Evolutionary conservation across 345 rosid genomes (phyloP).

Genomic region (Carallia pectinifolia): DNA sequence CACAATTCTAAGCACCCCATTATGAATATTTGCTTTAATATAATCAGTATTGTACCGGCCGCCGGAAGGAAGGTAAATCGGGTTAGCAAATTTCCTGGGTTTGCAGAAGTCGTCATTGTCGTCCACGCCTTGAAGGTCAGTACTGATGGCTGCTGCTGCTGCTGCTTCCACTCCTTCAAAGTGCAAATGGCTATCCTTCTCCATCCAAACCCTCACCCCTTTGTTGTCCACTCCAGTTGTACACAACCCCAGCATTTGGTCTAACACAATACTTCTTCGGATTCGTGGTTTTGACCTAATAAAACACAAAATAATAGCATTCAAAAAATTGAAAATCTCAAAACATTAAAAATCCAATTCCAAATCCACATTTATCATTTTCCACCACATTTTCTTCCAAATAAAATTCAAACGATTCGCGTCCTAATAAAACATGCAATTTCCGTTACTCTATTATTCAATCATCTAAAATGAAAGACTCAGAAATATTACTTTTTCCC

Average conservation of each 20-base stretch:
- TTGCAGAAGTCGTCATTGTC: too few species aligned
- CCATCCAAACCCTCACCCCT: too few species aligned
- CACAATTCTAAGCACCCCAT: too few species aligned
- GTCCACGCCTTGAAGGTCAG: too few species aligned
- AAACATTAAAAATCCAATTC: not conserved
- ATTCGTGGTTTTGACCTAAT: constrained; percentile 84
- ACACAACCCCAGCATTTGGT: constrained; percentile 71
- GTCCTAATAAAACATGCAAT: not conserved
- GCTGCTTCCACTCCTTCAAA: too few species aligned
- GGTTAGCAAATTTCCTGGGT: too few species aligned
- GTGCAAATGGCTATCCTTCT: too few species aligned
- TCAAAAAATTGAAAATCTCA: not conserved
- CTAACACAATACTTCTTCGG: constrained; percentile 85
- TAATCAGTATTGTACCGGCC: too few species aligned
- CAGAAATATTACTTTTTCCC: not conserved
- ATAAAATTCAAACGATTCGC: constrained; percentile 9
- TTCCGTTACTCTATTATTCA: not conserved
- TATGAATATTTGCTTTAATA: too few species aligned
- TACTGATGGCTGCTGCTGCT: too few species aligned
- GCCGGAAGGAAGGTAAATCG: too few species aligned
- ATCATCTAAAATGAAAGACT: not conserved
- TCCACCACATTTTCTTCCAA: not conserved
- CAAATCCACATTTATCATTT: not conserved
- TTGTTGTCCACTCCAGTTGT: too few species aligned
- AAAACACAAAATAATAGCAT: constrained; percentile 20